Evolutionary conservation across 805 yeast species (phyloP), one percentile per base, ranked within the genome.

Genomic region (Hanseniaspora mollemarum): DNA sequence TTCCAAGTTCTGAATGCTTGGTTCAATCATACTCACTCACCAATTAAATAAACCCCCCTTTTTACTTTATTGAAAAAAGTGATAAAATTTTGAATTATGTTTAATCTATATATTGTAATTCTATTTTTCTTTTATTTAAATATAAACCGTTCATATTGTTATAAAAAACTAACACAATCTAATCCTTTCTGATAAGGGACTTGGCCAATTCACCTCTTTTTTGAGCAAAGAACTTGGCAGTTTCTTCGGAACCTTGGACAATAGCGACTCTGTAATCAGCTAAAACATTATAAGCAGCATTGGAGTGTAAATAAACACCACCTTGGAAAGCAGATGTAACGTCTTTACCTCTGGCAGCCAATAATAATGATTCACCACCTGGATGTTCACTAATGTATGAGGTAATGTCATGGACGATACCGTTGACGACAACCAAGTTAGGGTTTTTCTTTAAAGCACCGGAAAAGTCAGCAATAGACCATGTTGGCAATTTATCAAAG

Each of bases 301-400:
- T 84, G 8, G 90, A 81, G 62, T 84, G 94, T 12, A 83, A 78
- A 61, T 84, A 84, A 28, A 84, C 92, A 62, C 86, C 88, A 62
- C 94, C 94, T 62, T 81, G 81, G 72, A 84, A 84, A 1, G 88
- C 92, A 62, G 75, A 76, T 13, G 90, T 81, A 25, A 90, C 90
- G 64, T 84, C 92, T 64, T 82, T 83, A 59, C 90, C 88, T 54
- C 75, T 67, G 1, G 88, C 79, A 31, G 87, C 79, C 58, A 76
- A 73, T 44, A 84, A 67, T 55, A 84, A 68, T 43, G 86, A 80
- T 62, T 75, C 78, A 57, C 94, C 94, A 74, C 94, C 94, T 56
- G 94, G 94, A 63, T 84, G 94, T 61, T 81, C 85, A 53, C 75
- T 72, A 57, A 82, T 73, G 64, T 82, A 83, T 15, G 69, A 67